A percentile compares a stretch with the other conserved stretches of the same genome.
phyloP scores from a whole-genome alignment of 2,329 filamentous ascomycete species.

The Thelonectria olida region DNA sequence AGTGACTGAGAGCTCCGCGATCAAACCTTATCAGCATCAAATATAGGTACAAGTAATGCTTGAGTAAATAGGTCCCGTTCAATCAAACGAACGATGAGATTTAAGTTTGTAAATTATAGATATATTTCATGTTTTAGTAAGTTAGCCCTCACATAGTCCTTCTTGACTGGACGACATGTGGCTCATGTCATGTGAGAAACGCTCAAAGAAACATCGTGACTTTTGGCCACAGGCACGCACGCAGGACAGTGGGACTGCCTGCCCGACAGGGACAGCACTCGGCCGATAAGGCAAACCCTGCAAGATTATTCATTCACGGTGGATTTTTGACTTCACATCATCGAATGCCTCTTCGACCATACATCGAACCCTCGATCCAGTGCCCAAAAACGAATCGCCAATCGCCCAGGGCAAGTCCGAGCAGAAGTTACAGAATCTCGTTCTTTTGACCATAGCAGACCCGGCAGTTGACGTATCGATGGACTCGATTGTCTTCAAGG shows the following conservation, averaged over 20 bases:
- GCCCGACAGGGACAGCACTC: background rate
- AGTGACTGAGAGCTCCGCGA: background rate
- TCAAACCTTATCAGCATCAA: too few relatives aligned
- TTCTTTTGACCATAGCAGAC: constrained; percentile 56
- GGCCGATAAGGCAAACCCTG: background rate
- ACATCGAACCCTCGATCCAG: too few relatives aligned
- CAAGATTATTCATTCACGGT: background rate
- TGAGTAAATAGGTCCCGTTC: too few relatives aligned
- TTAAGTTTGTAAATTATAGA: too few relatives aligned
- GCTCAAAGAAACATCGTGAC: background rate
- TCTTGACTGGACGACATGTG: too few relatives aligned
- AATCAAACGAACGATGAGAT: too few relatives aligned
- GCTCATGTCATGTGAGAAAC: background rate
- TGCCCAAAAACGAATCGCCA: background rate
- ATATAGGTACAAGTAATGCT: too few relatives aligned
- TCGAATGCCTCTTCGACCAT: background rate
- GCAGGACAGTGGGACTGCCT: background rate
- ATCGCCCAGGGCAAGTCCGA: background rate
- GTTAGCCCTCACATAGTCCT: too few relatives aligned
- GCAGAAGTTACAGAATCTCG: background rate
- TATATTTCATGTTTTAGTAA: too few relatives aligned
- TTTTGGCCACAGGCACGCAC: background rate
- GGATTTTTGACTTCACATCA: background rate
- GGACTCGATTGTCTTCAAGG: constrained; percentile 46
- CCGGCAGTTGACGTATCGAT: constrained; percentile 55